Percentiles rank a stretch among this genome's conserved stretches.
Conservation (phyloP, 225 moss, liverwort and hornwort genomes). For the Pleurozium schreberi region DNA sequence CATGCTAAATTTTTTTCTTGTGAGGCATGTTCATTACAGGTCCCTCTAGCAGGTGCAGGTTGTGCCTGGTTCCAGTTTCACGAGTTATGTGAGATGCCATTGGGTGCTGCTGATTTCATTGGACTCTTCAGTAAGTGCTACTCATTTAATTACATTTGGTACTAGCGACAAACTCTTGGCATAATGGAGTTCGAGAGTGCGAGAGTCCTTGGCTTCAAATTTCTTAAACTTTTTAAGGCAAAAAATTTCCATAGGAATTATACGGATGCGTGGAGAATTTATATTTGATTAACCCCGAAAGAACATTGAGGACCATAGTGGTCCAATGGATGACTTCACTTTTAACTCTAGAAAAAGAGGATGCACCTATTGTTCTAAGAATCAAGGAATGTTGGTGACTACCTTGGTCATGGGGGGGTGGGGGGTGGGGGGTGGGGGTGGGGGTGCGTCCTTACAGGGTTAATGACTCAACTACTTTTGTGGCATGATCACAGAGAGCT, state of each 20-base stretch:
- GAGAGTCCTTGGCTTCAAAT: background rate
- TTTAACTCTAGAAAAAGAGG: no score
- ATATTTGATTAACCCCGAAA: no score
- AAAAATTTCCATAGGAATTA: background rate
- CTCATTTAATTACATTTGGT: background rate
- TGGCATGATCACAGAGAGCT: conserved; percentile 33
- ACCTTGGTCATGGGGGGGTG: no score
- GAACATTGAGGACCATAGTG: no score
- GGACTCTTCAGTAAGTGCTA: conserved; percentile 64
- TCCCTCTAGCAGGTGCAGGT: conserved; percentile 63
- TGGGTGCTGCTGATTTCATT: conserved; percentile 82
- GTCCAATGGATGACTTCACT: no score
- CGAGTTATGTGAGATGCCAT: conserved; percentile 88
- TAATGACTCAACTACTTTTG: background rate
- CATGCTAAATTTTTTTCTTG: background rate
- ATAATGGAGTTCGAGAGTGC: background rate
- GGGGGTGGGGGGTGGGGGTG: no score
- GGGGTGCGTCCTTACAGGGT: no score
- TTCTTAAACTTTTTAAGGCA: background rate
- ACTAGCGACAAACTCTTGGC: background rate
- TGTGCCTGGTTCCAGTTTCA: conserved; percentile 83
- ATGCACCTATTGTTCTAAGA: no score
- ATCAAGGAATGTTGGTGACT: no score
- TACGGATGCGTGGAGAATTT: background rate
- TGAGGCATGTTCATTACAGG: conserved; percentile 15